Base-by-base conservation (phyloP, 192 early-diverging fungal species). In the Coemansia sp. region DNA sequence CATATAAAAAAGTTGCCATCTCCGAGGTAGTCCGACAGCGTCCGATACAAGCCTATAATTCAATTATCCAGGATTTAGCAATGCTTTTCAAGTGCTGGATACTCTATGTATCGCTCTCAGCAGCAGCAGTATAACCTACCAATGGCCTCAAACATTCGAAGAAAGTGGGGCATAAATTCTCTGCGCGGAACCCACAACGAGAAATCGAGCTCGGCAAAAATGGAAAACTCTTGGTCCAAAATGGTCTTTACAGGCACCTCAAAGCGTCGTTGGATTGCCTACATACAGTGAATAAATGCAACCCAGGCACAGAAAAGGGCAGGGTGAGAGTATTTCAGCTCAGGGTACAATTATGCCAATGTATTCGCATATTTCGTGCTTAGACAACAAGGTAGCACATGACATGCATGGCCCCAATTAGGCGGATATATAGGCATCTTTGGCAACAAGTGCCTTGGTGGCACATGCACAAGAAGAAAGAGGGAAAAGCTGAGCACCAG, bases 161-260 rank as follows among this genome's bases (percentile, higher is more conserved):
- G 86, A 62, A 99, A 88, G 72, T 99, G 97, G 1, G 97, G 95
- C 86, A 94, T 87, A 38, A 97, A 89, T 76, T 97, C 94, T 67
- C 87, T 85, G 20, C 85, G 71, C 1, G 97, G 92, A 16, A 97
- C 69, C 80, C 91, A 97, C 16, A 99, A 77, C 18, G 86, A 90
- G 71, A 99, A 99, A 21, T 95, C 94, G 34, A 99, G 87, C 45
- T 90, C 84, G 0, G 93, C 86, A 86, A 94, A 99, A 3, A 95
- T 90, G 31, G 87, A 70, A 82, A 97, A 97, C 79, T 99, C 97
- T 62, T 94, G 87, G 33, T 93, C 87, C 57, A 88, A 84, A 23
- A 99, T 88, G 20, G 93, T 89, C 62, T 92, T 90, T 21, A 84
- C 63, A 14, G 89, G 83, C 2, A 97, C 85, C 20, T 90, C 89